A percentile compares a stretch with the other conserved stretches of the same genome.
These are phyloP conservation scores for Xylona heveae DNA, from an alignment of 495 filamentous ascomycete genomes.

Conservation along the genomic window DNA sequence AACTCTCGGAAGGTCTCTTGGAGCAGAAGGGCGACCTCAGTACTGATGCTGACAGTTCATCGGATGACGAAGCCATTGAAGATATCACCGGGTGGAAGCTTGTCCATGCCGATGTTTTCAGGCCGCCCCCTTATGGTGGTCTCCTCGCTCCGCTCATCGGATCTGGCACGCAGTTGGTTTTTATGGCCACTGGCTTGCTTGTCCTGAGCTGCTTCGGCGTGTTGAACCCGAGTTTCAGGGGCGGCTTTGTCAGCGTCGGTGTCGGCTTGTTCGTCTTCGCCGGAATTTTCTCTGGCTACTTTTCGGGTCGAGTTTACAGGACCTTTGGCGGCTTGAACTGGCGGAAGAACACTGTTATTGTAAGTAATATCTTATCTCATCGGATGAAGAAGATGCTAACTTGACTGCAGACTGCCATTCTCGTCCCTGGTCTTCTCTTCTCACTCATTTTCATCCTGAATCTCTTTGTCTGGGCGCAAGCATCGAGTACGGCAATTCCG, in stretches of 20 bases:
- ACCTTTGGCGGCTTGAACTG: conserved; percentile 69
- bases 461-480: conserved; percentile 85
- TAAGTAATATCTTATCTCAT: conserved; percentile 10
- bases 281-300: conserved; percentile 83
- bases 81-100: conserved; percentile 88
- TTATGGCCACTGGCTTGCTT: conserved; percentile 64
- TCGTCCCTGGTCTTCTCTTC: conserved; percentile 74
- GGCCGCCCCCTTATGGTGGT: conserved; percentile 48
- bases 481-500: conserved; percentile 75
- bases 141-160: conserved; percentile 73
- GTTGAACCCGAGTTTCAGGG: conserved; percentile 78
- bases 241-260: conserved; percentile 77
- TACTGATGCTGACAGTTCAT: conserved; percentile 36
- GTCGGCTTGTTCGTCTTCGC: conserved; percentile 77
- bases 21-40: conserved; percentile 41
- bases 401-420: conserved; percentile 36
- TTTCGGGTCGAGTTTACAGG: conserved; percentile 65
- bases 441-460: conserved; percentile 65
- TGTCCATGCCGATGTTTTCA: conserved; percentile 88
- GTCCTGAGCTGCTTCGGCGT: conserved; percentile 65
- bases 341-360: conserved; percentile 59
- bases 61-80: conserved; percentile 61
- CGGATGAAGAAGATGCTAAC: conserved; percentile 8
- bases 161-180: conserved; percentile 75
- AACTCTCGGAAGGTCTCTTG: conserved; percentile 35